Evolutionary conservation across 805 yeast genomes (phyloP).

Genomic region (Sugiyamaella lignohabitans): DNA sequence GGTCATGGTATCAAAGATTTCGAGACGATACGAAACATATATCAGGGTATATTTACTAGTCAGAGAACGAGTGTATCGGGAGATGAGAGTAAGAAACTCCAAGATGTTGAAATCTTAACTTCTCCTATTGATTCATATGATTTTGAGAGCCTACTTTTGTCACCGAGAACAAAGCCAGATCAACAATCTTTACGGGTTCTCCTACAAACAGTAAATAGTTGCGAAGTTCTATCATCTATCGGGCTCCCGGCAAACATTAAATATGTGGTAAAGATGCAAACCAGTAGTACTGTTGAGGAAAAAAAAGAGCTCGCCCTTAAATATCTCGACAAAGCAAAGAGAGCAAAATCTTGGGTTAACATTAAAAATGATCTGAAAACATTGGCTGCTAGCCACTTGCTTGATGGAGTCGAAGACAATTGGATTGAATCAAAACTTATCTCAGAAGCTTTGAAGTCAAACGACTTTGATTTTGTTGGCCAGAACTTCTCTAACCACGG

Average conservation of each 20-base stretch:
- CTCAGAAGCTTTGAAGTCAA: slow-evolving; percentile 20
- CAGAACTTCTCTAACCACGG: slow-evolving; percentile 1
- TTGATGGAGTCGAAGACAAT: slow-evolving; percentile 2
- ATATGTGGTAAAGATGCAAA: neutral
- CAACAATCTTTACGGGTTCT: neutral
- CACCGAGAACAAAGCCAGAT: neutral
- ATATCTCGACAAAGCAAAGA: neutral
- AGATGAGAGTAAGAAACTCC: too few species aligned
- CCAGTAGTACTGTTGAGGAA: slow-evolving; percentile 16
- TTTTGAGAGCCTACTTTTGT: neutral
- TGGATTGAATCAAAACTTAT: slow-evolving; percentile 15
- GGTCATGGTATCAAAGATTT: slow-evolving; percentile 4
- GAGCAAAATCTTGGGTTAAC: neutral
- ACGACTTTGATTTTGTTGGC: slow-evolving; percentile 23
- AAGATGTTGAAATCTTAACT: too few species aligned
- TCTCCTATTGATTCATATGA: neutral
- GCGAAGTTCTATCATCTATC: neutral
- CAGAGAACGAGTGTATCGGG: neutral
- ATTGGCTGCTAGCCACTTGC: neutral
- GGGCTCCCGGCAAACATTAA: neutral
- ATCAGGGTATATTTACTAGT: slow-evolving; percentile 8
- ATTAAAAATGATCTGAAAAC: neutral
- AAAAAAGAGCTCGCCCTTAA: neutral
- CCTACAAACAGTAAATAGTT: neutral
- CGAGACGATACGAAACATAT: slow-evolving; percentile 7